phyloP scores from a whole-genome alignment of 2,329 filamentous ascomycete genomes.

The Neofusicoccum parvum region DNA sequence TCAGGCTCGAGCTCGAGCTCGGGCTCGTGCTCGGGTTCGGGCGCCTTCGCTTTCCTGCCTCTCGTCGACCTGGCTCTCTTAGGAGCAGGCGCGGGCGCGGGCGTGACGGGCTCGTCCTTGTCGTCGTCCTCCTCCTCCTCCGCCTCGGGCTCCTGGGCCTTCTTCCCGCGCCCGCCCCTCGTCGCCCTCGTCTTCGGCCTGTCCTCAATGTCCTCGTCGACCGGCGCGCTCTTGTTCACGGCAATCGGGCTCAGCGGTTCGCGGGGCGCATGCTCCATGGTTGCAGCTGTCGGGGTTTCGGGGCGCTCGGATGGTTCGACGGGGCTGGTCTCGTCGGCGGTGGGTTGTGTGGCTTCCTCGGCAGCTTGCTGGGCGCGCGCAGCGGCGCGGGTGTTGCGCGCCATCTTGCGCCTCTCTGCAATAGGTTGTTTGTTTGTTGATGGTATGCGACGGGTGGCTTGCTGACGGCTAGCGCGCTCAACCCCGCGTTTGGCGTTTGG shows the following conservation, averaged over 20 bases:
- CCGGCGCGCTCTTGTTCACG: conserved; percentile 5
- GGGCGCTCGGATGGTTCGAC: conserved; percentile 4
- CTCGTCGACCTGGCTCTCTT: conserved; percentile 13
- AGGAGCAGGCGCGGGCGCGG: not conserved
- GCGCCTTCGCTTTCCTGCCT: conserved; percentile 2
- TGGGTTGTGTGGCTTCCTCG: conserved; percentile 1
- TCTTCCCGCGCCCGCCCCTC: conserved; percentile 15
- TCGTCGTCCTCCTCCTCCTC: not conserved
- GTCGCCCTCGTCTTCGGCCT: not conserved
- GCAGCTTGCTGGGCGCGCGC: conserved; percentile 19
- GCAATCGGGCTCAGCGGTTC: conserved; percentile 11
- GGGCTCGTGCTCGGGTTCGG: not conserved
- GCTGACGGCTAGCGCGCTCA: not conserved
- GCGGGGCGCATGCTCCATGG: not conserved
- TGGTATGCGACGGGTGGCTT: not conserved
- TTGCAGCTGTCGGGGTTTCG: not conserved
- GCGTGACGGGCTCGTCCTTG: not conserved
- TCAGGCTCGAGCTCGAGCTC: not conserved
- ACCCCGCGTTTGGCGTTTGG: not conserved
- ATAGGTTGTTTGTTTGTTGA: conserved; percentile 1
- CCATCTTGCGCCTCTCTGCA: not conserved
- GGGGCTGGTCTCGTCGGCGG: not conserved
- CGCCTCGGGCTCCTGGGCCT: not conserved
- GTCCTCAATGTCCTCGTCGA: not conserved
- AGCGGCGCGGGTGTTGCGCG: conserved; percentile 22